phyloP scores from a whole-genome alignment of 805 yeast genomes.

The Vanderwaltozyma tropicalis region DNA sequence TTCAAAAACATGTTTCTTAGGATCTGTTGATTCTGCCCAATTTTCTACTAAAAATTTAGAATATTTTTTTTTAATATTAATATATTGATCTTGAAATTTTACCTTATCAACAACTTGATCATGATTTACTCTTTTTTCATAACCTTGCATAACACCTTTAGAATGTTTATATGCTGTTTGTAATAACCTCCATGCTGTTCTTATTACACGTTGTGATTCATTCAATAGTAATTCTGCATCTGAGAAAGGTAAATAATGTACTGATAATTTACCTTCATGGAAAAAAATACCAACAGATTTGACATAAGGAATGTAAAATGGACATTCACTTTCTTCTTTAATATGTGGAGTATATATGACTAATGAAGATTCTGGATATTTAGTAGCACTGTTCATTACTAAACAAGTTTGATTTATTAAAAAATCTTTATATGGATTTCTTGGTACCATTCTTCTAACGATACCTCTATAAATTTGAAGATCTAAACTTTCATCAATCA shows the following conservation, averaged over 20 bases:
- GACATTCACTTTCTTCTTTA: constrained; percentile 45
- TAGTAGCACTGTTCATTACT: constrained; percentile 27
- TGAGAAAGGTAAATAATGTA: constrained; percentile 64
- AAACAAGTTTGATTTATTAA: constrained; percentile 80
- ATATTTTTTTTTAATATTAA: constrained; percentile 69
- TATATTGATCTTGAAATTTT: constrained; percentile 73
- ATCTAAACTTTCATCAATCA: constrained; percentile 16
- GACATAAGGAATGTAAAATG: constrained; percentile 85
- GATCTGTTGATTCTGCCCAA: constrained; percentile 94
- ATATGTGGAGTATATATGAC: constrained; percentile 77
- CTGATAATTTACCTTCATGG: constrained; percentile 40
- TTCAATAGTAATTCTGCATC: constrained; percentile 10
- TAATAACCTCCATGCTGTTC: constrained; percentile 73
- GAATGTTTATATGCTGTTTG: constrained; percentile 80
- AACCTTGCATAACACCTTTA: constrained; percentile 71
- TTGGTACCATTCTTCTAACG: constrained; percentile 81
- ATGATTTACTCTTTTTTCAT: constrained; percentile 79
- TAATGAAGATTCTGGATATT: constrained; percentile 34
- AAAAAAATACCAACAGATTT: constrained; percentile 64
- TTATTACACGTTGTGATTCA: constrained; percentile 48
- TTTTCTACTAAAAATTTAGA: constrained; percentile 61
- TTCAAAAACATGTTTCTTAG: constrained; percentile 90
- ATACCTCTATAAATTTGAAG: constrained; percentile 36
- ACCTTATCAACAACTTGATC: constrained; percentile 78
- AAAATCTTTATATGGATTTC: constrained; percentile 79